Evolutionary conservation across 106 monocot genomes (phyloP).

Genomic region (Iris macrosiphon): DNA sequence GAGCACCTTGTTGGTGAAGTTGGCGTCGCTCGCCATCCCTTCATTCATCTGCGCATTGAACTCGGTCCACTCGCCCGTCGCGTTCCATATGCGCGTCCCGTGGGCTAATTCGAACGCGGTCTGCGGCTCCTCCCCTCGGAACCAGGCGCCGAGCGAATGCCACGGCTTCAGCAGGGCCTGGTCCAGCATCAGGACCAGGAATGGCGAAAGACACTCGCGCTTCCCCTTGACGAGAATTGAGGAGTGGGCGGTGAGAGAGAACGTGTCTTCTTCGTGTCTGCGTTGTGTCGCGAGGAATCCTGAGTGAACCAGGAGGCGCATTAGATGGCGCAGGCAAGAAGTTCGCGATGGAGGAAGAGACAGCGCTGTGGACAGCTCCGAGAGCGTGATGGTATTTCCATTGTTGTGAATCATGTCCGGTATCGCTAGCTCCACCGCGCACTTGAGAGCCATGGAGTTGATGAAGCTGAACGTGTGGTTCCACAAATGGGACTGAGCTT

Average conservation of each 20-base stretch:
- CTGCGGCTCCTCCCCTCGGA: neutral
- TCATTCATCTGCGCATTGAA: neutral
- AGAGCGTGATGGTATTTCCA: constrained; percentile 1
- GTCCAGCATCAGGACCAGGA: neutral
- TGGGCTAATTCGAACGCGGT: neutral
- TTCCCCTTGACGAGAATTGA: constrained; percentile 7
- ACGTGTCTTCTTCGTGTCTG: neutral
- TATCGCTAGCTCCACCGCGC: constrained; percentile 23
- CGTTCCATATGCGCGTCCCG: neutral
- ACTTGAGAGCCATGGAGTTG: constrained; percentile 17
- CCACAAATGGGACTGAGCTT: constrained; percentile 10
- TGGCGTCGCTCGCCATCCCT: constrained; percentile 5
- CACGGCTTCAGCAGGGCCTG: neutral
- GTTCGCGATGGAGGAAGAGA: constrained; percentile 3
- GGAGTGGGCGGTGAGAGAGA: constrained; percentile 5
- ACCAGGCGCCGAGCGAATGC: neutral
- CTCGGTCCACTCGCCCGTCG: neutral
- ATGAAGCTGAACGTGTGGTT: constrained; percentile 6
- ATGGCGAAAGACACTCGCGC: neutral
- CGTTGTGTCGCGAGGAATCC: neutral
- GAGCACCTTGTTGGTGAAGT: neutral
- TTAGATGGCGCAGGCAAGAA: constrained; percentile 1
- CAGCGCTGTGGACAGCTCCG: neutral
- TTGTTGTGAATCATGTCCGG: constrained; percentile 13
- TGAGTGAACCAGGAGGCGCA: constrained; percentile 3